Evolutionary conservation across 805 yeast species (phyloP).

Genomic region (Yamadazyma phyllophila): DNA sequence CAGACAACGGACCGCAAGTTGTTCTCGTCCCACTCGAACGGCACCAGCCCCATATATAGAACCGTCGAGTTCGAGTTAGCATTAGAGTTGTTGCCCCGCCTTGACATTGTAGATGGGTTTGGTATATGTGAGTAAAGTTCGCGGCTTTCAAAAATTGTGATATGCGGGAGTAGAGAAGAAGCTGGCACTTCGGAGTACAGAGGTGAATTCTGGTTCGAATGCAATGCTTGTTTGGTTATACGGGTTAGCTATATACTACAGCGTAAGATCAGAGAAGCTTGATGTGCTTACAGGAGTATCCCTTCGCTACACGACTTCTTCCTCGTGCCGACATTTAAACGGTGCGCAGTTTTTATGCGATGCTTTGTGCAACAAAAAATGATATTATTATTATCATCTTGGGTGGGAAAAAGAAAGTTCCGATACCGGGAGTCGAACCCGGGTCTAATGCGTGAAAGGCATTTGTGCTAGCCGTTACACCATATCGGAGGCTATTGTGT

Average conservation of each 20-base stretch:
- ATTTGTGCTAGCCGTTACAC: slow-evolving; percentile 57
- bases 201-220: too few relatives aligned
- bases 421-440: slow-evolving; percentile 91
- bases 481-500: slow-evolving; percentile 34
- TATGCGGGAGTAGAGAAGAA: background rate
- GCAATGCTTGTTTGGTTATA: too few relatives aligned
- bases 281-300: too few relatives aligned
- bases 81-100: background rate
- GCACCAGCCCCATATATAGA: slow-evolving; percentile 60
- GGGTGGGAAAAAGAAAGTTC: slow-evolving; percentile 29
- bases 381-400: too few relatives aligned
- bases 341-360: too few relatives aligned
- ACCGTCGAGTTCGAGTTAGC: slow-evolving; percentile 28
- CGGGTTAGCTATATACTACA: too few relatives aligned
- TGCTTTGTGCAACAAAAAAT: too few relatives aligned
- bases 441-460: slow-evolving; percentile 58
- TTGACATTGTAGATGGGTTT: slow-evolving; percentile 1
- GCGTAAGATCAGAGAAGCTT: too few relatives aligned
- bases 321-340: too few relatives aligned
- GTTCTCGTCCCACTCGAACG: slow-evolving; percentile 69
- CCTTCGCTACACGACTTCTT: too few relatives aligned
- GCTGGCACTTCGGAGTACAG: too few relatives aligned
- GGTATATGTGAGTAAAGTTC: background rate
- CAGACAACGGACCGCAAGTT: slow-evolving; percentile 61
- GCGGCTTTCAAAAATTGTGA: background rate